Base-by-base conservation (phyloP, 164 flowering plant genomes). In the Kalanchoe fedtschenkoi region DNA sequence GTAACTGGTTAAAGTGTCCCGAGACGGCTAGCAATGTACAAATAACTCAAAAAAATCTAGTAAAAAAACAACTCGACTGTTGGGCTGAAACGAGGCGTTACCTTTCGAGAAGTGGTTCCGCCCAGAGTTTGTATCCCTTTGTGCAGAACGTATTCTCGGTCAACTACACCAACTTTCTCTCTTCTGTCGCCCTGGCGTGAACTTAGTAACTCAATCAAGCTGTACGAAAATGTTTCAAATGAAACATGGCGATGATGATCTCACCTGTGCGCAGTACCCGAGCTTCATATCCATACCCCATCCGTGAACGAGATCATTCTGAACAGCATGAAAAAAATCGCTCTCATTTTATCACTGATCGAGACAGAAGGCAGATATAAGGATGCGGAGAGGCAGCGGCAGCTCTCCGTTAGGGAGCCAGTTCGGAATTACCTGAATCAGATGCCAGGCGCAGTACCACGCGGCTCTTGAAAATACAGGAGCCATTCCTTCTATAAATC, bases 241-340 rank as follows among this genome's bases (percentile, higher is more conserved):
- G n/a, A n/a, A n/a, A n/a, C n/a, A n/a, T n/a, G 9, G n/a, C 14
- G 32, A 34, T 66, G 38, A n/a, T 24, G 6, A 42, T 51, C 70
- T 71, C 64, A 90, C 99, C 96, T 89, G 97, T 43, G 93, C 93
- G 76, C 99, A 95, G 71, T 95, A 91, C 19, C 99, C 99, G 57
- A 95, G 88, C 72, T 89, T 91, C 88, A 84, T 91, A 74, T 95
- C 99, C 96, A 91, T 65, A 69, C 97, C 97, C 99, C 97, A 91
- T 65, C 97, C 99, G 67, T 91, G 96, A 56, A 91, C 86, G 39
- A 95, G 91, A 76, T 95, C 99, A 80, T 88, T 95, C 99, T 95
- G 85, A 15, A 47, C 55, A 70, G 33, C 68, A 68, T 63, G 43
- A 33, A 51, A 55, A 9, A n/a, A n/a, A n/a, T n/a, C n/a, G n/a